Conservation (phyloP, 495 filamentous ascomycete genomes). For the Penicillium antarcticum region DNA sequence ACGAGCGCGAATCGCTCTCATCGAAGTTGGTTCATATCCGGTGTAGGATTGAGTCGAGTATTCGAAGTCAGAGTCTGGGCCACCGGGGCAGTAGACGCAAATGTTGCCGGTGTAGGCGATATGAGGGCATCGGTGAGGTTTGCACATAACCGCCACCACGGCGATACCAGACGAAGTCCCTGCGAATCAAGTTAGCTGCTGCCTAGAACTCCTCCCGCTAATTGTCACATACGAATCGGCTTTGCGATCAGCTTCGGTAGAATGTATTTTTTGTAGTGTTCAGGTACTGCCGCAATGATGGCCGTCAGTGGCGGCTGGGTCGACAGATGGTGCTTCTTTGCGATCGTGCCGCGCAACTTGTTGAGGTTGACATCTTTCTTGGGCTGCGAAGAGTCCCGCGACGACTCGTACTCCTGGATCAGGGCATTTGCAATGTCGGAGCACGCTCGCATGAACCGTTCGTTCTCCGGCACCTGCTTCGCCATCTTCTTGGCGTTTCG, state of each 20-base stretch:
- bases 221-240: constrained; percentile 68
- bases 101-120: constrained; percentile 98
- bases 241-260: constrained; percentile 93
- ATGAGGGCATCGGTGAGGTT: constrained; percentile 95
- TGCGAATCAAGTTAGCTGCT: constrained; percentile 27
- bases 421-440: constrained; percentile 91
- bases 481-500: constrained; percentile 58
- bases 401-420: constrained; percentile 86
- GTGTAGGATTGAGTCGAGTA: constrained; percentile 99
- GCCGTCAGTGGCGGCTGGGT: constrained; percentile 88
- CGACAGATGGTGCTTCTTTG: constrained; percentile 84
- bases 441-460: constrained; percentile 88
- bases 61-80: constrained; percentile 96
- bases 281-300: constrained; percentile 95
- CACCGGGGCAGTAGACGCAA: constrained; percentile 97
- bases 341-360: constrained; percentile 76
- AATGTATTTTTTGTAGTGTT: constrained; percentile 99
- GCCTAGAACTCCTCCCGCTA: background rate
- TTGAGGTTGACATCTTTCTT: constrained; percentile 93
- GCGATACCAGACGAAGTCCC: constrained; percentile 94
- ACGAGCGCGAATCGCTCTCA: constrained; percentile 94
- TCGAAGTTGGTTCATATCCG: constrained; percentile 95
- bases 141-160: constrained; percentile 99
- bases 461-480: constrained; percentile 83
- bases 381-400: constrained; percentile 64